Conservation (phyloP, 2,329 filamentous ascomycete species). For the Pestalotiopsis sp. region DNA sequence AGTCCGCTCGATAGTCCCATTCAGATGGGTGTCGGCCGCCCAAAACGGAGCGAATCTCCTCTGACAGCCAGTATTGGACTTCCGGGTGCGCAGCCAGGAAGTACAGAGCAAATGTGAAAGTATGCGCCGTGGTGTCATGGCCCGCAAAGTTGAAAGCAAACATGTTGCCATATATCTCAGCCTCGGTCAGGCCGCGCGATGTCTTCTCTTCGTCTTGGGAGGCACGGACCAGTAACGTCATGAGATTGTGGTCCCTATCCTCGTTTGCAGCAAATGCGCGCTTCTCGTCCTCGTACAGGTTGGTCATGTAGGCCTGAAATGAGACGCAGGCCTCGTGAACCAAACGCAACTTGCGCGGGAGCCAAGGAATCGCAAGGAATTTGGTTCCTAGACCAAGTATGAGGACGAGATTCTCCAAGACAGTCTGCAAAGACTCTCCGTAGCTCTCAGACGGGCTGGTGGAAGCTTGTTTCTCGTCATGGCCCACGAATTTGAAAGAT, state of each 20-base stretch:
- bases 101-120: constrained; percentile 21
- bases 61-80: constrained; percentile 20
- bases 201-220: constrained; percentile 21
- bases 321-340: constrained; percentile 26
- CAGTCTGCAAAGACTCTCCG: constrained; percentile 27
- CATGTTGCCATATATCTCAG: constrained; percentile 25
- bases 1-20: constrained; percentile 20
- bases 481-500: constrained; percentile 25
- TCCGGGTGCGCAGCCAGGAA: constrained; percentile 24
- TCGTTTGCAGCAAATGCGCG: constrained; percentile 19
- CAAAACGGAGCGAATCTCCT: constrained; percentile 13
- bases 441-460: constrained; percentile 14
- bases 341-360: constrained; percentile 19
- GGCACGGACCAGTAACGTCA: background rate
- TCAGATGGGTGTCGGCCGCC: constrained; percentile 8
- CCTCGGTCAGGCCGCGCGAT: constrained; percentile 12
- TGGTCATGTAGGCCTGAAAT: constrained; percentile 32
- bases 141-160: constrained; percentile 34
- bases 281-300: constrained; percentile 33
- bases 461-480: constrained; percentile 15
- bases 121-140: constrained; percentile 30
- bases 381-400: constrained; percentile 23
- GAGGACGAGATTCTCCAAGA: constrained; percentile 28
- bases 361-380: constrained; percentile 18
- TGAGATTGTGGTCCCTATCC: constrained; percentile 18